phyloP scores from a whole-genome alignment of 495 filamentous ascomycete genomes.

The Hyaloscypha bicolor region DNA sequence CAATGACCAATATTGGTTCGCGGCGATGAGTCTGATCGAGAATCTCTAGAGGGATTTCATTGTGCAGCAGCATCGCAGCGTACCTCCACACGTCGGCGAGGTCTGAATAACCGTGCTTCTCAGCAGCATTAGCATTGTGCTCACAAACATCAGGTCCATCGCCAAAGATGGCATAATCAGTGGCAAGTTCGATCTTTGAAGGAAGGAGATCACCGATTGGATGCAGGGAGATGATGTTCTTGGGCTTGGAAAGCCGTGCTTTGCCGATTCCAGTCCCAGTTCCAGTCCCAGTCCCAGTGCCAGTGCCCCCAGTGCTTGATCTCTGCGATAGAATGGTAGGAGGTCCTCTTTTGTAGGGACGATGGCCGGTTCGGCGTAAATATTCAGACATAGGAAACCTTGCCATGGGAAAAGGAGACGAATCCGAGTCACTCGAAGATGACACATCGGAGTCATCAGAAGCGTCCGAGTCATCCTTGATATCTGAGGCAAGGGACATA shows the following conservation, averaged over 20 bases:
- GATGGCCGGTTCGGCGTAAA: constrained; percentile 23
- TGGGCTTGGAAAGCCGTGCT: constrained; percentile 45
- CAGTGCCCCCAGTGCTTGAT: constrained; percentile 48
- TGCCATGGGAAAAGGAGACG: constrained; percentile 21
- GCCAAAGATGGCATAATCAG: constrained; percentile 82
- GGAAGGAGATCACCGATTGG: constrained; percentile 68
- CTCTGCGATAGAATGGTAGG: constrained; percentile 45
- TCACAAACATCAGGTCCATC: constrained; percentile 75
- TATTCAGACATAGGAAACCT: constrained; percentile 31
- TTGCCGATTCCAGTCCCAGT: constrained; percentile 50
- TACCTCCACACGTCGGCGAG: constrained; percentile 85
- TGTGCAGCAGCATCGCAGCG: constrained; percentile 72
- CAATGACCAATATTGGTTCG: constrained; percentile 64
- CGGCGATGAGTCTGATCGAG: constrained; percentile 48
- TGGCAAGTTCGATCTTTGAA: constrained; percentile 73
- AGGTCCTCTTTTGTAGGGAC: constrained; percentile 23
- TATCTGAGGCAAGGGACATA: constrained; percentile 40
- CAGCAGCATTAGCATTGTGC: constrained; percentile 79
- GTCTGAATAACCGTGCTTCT: constrained; percentile 71
- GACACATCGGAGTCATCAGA: constrained; percentile 70
- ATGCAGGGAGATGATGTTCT: constrained; percentile 68
- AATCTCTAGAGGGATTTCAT: constrained; percentile 71
- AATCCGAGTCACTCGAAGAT: constrained; percentile 72
- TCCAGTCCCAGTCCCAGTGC: constrained; percentile 49
- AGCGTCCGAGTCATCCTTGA: constrained; percentile 52